phyloP scores from a whole-genome alignment of 129 eudicot species.

The Arctium minus region DNA sequence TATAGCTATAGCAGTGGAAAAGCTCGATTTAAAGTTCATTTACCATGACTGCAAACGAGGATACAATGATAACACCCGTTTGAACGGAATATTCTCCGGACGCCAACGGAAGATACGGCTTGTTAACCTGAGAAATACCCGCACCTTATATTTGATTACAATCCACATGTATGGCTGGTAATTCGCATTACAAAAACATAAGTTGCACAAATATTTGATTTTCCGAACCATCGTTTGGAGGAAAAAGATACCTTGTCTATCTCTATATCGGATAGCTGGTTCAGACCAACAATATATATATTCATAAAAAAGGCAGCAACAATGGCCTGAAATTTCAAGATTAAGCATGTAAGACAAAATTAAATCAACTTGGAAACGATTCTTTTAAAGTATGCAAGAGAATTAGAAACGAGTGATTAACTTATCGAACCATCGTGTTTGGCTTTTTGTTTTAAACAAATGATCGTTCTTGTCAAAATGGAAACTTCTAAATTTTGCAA shows the following conservation, averaged over 20 bases:
- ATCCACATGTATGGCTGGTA: neutral
- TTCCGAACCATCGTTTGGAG: neutral
- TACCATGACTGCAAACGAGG: slow-evolving; percentile 79
- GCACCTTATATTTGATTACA: neutral
- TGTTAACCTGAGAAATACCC: slow-evolving; percentile 65
- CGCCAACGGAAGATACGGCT: slow-evolving; percentile 97
- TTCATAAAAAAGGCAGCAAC: slow-evolving; percentile 98
- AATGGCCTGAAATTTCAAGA: slow-evolving; percentile 67
- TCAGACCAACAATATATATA: slow-evolving; percentile 91
- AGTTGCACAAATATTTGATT: neutral
- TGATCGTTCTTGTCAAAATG: neutral
- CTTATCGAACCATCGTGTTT: neutral
- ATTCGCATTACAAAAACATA: neutral
- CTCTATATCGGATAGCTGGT: slow-evolving; percentile 90
- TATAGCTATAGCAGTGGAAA: neutral
- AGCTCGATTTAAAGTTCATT: neutral
- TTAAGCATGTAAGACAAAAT: neutral
- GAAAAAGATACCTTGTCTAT: slow-evolving; percentile 76
- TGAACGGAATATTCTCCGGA: slow-evolving; percentile 87
- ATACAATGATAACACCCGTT: slow-evolving; percentile 65
- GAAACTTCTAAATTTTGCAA: neutral
- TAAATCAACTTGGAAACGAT: neutral
- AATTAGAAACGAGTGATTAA: neutral
- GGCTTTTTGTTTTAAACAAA: neutral
- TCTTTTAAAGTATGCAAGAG: neutral